Conservation (phyloP, 1,284 basidiomycete species). For the Ceratobasidium sp. region DNA sequence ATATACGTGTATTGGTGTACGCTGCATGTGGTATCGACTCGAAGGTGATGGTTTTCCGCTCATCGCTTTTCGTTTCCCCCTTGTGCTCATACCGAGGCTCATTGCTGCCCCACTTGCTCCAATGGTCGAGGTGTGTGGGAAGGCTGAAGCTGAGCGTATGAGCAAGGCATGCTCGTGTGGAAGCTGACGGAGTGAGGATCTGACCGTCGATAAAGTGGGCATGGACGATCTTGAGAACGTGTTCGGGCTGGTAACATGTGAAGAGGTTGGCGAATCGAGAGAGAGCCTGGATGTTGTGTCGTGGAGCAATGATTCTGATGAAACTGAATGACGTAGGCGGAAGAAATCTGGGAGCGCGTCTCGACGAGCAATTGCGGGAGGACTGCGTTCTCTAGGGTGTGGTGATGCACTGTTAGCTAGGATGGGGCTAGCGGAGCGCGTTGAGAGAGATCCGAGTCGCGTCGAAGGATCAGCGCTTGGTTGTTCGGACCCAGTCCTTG, state of each 20-base stretch:
- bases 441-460: conserved; percentile 20
- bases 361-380: not conserved
- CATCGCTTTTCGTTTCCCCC: not conserved
- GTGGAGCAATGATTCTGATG: conserved; percentile 22
- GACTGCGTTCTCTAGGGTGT: not conserved
- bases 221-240: conserved; percentile 1
- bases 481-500: not conserved
- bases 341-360: conserved; percentile 26
- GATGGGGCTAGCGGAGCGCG: conserved; percentile 13
- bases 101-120: conserved; percentile 33
- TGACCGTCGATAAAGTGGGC: not conserved
- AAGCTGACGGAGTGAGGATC: conserved; percentile 20
- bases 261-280: conserved; percentile 9
- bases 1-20: conserved; percentile 39
- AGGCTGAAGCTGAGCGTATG: conserved; percentile 28
- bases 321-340: conserved; percentile 6
- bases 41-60: conserved; percentile 32
- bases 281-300: conserved; percentile 22
- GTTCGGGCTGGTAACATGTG: not conserved
- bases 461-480: conserved; percentile 14
- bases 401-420: not conserved
- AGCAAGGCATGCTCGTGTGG: conserved; percentile 35
- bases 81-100: conserved; percentile 26
- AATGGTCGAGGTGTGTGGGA: conserved; percentile 14
- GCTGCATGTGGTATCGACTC: conserved; percentile 39